Evolutionary conservation across 177 flowering plant genomes (phyloP).

Genomic region (Vitis hybrid): DNA sequence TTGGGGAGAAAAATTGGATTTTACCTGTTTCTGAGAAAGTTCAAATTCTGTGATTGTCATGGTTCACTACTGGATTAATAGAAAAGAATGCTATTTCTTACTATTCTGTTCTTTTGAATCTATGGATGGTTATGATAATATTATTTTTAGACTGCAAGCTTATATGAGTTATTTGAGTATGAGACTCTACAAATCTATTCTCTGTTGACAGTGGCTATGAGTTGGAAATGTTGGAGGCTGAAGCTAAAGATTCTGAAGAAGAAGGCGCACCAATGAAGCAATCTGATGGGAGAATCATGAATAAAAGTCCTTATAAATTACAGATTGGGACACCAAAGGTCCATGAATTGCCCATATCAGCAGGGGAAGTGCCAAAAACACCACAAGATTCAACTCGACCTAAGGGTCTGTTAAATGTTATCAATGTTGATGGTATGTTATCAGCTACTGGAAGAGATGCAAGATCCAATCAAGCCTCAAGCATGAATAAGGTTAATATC

Average conservation of each 20-base stretch:
- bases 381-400: slow-evolving; percentile 11
- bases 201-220: slow-evolving; percentile 71
- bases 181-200: not conserved
- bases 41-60: too few relatives aligned
- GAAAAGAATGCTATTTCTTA: too few relatives aligned
- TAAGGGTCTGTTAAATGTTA: slow-evolving; percentile 15
- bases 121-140: too few relatives aligned
- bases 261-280: slow-evolving; percentile 30
- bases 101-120: too few relatives aligned
- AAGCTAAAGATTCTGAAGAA: slow-evolving; percentile 94
- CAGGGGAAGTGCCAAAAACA: slow-evolving; percentile 17
- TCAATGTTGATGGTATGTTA: slow-evolving; percentile 9
- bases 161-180: not conserved
- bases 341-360: slow-evolving; percentile 9
- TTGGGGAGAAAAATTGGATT: too few relatives aligned
- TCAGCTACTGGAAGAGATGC: slow-evolving; percentile 21
- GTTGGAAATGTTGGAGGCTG: slow-evolving; percentile 76
- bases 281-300: slow-evolving; percentile 14
- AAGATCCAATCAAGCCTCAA: slow-evolving; percentile 14
- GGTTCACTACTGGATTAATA: too few relatives aligned
- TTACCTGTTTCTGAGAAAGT: too few relatives aligned
- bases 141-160: too few relatives aligned
- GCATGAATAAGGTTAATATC: slow-evolving; percentile 13
- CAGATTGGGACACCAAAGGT: slow-evolving; percentile 19
- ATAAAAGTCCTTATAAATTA: slow-evolving; percentile 28